Percentiles rank a stretch among this genome's conserved stretches.
phyloP scores from a whole-genome alignment of 176 grass and related monocot species.

The Musa beccarii region DNA sequence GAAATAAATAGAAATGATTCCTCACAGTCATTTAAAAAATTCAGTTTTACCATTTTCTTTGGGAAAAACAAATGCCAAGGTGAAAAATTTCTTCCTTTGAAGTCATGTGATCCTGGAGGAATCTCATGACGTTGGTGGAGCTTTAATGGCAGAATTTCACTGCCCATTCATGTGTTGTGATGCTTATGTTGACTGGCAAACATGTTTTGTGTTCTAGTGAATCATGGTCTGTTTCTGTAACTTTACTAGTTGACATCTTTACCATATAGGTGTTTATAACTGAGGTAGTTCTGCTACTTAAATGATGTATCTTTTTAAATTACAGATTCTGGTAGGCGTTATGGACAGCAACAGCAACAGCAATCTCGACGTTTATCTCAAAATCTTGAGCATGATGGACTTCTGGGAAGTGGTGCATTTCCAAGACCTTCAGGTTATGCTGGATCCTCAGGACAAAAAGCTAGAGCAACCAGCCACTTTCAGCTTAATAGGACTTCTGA shows the following conservation, averaged over 20 bases:
- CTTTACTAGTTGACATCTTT: neutral
- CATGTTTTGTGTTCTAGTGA: neutral
- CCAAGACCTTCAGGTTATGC: constrained; percentile 58
- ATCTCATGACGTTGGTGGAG: no score
- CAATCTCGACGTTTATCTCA: constrained; percentile 60
- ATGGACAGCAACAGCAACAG: constrained; percentile 18
- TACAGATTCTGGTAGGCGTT: constrained; percentile 44
- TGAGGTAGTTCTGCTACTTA: neutral
- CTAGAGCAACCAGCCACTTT: constrained; percentile 33
- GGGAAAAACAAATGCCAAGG: no score
- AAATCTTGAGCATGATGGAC: constrained; percentile 74
- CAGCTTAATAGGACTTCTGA: constrained; percentile 60
- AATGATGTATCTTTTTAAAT: neutral
- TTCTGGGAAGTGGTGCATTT: constrained; percentile 78
- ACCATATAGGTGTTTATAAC: neutral
- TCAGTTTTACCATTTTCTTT: no score
- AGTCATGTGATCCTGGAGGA: no score
- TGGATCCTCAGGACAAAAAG: constrained; percentile 35
- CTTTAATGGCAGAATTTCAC: neutral
- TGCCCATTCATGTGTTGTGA: neutral
- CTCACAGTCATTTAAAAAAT: no score
- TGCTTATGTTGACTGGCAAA: neutral
- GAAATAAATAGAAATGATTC: no score
- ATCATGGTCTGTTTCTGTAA: neutral
- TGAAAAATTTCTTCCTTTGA: no score